Evolutionary conservation across 306 rosid species (phyloP).

Genomic region (Rosa persica): DNA sequence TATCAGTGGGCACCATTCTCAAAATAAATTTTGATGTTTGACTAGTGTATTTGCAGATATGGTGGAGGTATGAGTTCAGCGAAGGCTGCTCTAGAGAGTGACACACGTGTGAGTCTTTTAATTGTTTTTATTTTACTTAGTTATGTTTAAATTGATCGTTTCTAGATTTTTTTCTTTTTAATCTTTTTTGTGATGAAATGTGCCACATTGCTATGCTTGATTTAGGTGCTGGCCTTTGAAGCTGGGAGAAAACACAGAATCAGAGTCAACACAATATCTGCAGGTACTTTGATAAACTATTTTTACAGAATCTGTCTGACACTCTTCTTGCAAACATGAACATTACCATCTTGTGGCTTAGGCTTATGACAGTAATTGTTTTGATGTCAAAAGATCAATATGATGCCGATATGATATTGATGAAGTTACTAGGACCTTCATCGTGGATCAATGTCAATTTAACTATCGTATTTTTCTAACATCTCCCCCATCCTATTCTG

Average conservation of each 20-base stretch:
- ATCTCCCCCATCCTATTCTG: background rate
- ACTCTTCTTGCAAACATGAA: background rate
- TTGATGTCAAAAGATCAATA: background rate
- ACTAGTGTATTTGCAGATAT: slow-evolving; percentile 44
- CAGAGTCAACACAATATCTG: slow-evolving; percentile 91
- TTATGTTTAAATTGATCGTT: background rate
- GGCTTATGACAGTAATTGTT: background rate
- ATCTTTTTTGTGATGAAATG: background rate
- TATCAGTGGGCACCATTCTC: background rate
- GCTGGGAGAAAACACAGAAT: slow-evolving; percentile 89
- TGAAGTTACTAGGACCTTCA: background rate
- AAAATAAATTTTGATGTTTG: background rate
- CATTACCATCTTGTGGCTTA: background rate
- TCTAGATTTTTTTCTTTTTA: background rate
- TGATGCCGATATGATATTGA: background rate
- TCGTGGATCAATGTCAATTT: background rate
- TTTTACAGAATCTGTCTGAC: background rate
- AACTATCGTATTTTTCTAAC: background rate
- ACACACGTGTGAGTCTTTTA: slow-evolving; percentile 64
- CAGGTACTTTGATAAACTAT: slow-evolving; percentile 42
- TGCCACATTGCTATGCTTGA: background rate
- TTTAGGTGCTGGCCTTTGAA: slow-evolving; percentile 95
- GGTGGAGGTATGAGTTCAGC: slow-evolving; percentile 99
- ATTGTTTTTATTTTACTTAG: background rate
- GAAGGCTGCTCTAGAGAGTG: slow-evolving; percentile 95